A percentile compares a stretch with the other conserved stretches of the same genome.
Evolutionary conservation across 345 rosid genomes (phyloP).

Genomic region (Diplotaxis tenuifolia): DNA sequence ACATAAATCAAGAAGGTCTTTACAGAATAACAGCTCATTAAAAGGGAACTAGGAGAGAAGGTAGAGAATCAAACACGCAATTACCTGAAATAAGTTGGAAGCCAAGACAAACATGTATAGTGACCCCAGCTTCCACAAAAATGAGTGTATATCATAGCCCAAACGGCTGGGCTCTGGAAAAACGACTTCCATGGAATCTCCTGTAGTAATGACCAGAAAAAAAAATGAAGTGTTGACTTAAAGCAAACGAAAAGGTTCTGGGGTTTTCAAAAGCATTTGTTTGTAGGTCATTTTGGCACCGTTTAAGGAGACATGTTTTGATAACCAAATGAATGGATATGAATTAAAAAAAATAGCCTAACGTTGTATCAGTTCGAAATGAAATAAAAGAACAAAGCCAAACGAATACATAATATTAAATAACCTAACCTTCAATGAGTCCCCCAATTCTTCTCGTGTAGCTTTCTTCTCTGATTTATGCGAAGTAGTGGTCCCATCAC

Average conservation of each 20-base stretch:
- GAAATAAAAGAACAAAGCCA: conserved; percentile 6
- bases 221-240: conserved; percentile 1
- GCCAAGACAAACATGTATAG: conserved; percentile 90
- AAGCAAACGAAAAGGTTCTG: conserved; percentile 1
- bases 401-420: conserved; percentile 1
- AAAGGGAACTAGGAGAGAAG: background rate
- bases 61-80: background rate
- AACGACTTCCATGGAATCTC: conserved; percentile 89
- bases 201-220: conserved; percentile 40
- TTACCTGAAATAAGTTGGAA: conserved; percentile 92
- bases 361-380: background rate
- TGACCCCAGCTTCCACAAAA: conserved; percentile 99
- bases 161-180: conserved; percentile 65
- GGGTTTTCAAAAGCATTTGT: conserved; percentile 2
- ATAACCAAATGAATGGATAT: background rate
- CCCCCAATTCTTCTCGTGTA: conserved; percentile 51
- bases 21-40: background rate
- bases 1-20: background rate
- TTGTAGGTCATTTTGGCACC: conserved; percentile 1
- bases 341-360: background rate
- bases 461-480: conserved; percentile 41
- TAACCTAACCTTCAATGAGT: conserved; percentile 53
- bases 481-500: conserved; percentile 37
- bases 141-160: conserved; percentile 97
- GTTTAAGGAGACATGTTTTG: background rate